Evolutionary conservation across 139 green algal genomes (phyloP).

Genomic region (Chlamydomonas schloesseri): DNA sequence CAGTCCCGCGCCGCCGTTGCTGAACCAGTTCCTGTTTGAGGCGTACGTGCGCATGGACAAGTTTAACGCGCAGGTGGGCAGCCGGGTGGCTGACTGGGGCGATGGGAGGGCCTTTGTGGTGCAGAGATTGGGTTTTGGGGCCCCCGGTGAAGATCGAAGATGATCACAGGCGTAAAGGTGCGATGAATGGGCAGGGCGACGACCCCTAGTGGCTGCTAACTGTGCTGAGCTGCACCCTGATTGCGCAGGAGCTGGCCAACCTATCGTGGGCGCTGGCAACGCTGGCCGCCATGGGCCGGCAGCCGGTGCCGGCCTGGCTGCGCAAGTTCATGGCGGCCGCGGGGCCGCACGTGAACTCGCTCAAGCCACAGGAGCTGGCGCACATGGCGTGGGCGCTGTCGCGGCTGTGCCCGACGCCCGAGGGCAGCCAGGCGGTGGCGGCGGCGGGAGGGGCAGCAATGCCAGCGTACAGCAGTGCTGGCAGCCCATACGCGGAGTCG

Average conservation of each 20-base stretch:
- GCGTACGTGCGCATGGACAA: constrained; percentile 32
- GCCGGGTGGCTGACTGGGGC: too few species aligned
- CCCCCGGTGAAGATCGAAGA: too few species aligned
- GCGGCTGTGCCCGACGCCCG: background rate
- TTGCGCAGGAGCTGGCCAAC: constrained; percentile 57
- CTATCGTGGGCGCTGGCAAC: constrained; percentile 46
- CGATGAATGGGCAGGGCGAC: too few species aligned
- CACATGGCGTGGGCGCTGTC: constrained; percentile 39
- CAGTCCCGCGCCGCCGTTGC: constrained; percentile 28
- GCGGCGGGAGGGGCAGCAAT: background rate
- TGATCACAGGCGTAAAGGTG: too few species aligned
- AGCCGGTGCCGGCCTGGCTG: constrained; percentile 27
- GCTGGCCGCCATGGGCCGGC: constrained; percentile 14
- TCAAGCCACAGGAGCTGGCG: constrained; percentile 47
- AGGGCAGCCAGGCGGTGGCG: too few species aligned
- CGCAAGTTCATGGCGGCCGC: background rate
- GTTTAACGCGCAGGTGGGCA: constrained; percentile 25
- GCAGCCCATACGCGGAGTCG: background rate
- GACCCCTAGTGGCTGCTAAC: too few species aligned
- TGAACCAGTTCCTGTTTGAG: constrained; percentile 50
- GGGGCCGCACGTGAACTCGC: background rate
- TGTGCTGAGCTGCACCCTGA: too few species aligned
- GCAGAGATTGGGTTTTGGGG: too few species aligned
- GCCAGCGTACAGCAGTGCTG: background rate
- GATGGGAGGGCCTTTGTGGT: too few species aligned